These are phyloP conservation scores for Puya raimondii DNA, from an alignment of 176 grass and related monocot genomes.

Conservation along the genomic window DNA sequence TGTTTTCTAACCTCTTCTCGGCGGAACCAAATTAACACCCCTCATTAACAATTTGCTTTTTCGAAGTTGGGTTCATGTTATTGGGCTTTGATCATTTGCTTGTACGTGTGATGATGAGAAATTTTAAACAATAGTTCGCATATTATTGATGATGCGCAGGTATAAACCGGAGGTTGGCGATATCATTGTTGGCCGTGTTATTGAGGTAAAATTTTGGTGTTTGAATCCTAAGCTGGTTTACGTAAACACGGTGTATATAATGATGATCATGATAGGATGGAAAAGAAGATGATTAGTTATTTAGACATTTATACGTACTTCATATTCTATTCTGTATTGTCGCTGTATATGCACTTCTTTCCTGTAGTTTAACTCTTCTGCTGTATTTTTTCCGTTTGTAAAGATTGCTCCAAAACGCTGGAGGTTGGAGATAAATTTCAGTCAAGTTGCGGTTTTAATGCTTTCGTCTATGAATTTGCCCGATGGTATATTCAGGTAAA, in stretches of 20 bases:
- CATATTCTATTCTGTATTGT: neutral
- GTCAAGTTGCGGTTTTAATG: constrained; percentile 91
- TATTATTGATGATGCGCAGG: constrained; percentile 25
- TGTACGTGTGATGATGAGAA: neutral
- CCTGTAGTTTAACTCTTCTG: neutral
- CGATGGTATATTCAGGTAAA: constrained; percentile 94
- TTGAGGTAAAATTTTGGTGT: constrained; percentile 42
- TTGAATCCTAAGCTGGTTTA: no score
- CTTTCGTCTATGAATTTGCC: constrained; percentile 93
- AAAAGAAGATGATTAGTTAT: neutral
- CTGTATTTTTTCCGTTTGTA: neutral
- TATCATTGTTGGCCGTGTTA: constrained; percentile 95
- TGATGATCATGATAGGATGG: no score
- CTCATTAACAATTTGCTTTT: neutral
- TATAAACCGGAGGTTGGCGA: constrained; percentile 98
- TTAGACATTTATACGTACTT: neutral
- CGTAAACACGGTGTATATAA: no score
- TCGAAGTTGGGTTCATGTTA: neutral
- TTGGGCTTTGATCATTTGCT: neutral
- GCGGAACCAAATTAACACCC: neutral
- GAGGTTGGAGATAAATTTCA: constrained; percentile 92
- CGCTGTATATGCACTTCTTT: neutral
- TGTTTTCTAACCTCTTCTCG: neutral
- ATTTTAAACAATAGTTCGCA: no score
- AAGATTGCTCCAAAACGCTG: constrained; percentile 84